Evolutionary conservation across 1,284 basidiomycete genomes (phyloP).

Genomic region (Ustilago bromivora): DNA sequence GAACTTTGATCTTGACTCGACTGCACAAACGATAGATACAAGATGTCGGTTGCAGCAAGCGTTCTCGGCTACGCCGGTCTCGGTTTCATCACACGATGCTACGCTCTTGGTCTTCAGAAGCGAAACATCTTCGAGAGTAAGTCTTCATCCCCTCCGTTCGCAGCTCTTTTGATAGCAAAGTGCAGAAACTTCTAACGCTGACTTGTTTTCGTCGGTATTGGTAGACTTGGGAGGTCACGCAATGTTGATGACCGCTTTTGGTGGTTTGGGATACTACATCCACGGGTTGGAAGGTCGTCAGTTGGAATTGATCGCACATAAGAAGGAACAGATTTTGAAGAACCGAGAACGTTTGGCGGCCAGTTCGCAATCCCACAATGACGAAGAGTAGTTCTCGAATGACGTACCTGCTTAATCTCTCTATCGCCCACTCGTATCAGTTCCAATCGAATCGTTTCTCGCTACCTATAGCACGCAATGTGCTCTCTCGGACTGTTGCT

Average conservation of each 20-base stretch:
- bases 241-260: conserved; percentile 61
- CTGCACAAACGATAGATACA: neutral
- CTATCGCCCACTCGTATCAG: neutral
- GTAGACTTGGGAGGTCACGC: conserved; percentile 66
- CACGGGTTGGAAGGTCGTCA: conserved; percentile 66
- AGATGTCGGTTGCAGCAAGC: conserved; percentile 56
- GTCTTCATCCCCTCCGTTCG: conserved; percentile 17
- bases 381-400: conserved; percentile 22
- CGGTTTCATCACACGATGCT: conserved; percentile 68
- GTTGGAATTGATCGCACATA: conserved; percentile 53
- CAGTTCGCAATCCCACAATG: conserved; percentile 9
- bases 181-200: neutral
- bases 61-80: conserved; percentile 67
- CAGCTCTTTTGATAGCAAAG: neutral
- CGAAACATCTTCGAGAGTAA: conserved; percentile 68
- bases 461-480: neutral
- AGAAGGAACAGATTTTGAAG: conserved; percentile 66
- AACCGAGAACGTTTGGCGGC: conserved; percentile 46
- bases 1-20: neutral
- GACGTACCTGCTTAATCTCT: neutral
- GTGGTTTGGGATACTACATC: conserved; percentile 64
- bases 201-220: neutral
- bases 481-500: no score
- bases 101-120: conserved; percentile 67
- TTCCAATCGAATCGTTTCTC: neutral